These are phyloP conservation scores for Arthroderma sp. DNA, from an alignment of 2,329 filamentous ascomycete genomes.

Conservation along the genomic window DNA sequence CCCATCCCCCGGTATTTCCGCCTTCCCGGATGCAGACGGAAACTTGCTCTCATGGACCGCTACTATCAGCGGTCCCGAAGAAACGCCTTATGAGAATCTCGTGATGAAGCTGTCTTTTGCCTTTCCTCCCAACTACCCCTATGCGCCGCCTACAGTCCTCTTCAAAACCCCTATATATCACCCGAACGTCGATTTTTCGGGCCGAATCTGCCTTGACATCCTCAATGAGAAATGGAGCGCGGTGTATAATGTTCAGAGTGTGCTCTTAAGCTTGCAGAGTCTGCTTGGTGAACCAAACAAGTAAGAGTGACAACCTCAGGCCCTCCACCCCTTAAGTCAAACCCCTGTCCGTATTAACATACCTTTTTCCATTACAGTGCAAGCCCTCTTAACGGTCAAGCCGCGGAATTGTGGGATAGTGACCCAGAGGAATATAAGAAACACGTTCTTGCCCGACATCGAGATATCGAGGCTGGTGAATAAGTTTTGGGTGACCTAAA, in stretches of 20 bases:
- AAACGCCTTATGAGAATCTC: slow-evolving; percentile 79
- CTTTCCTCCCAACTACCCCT: slow-evolving; percentile 89
- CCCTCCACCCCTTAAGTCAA: too few species aligned
- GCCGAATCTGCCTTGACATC: slow-evolving; percentile 93
- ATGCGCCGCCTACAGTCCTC: slow-evolving; percentile 75
- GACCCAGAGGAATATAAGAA: slow-evolving; percentile 77
- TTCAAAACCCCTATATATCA: slow-evolving; percentile 99
- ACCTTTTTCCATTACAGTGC: slow-evolving; percentile 43
- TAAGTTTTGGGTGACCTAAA: slow-evolving; percentile 11
- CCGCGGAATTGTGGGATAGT: slow-evolving; percentile 89
- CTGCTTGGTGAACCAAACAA: slow-evolving; percentile 96
- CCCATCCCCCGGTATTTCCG: slow-evolving; percentile 81
- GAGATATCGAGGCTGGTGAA: slow-evolving; percentile 40
- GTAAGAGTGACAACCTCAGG: slow-evolving; percentile 39
- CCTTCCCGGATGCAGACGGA: slow-evolving; percentile 80
- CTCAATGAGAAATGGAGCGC: slow-evolving; percentile 99
- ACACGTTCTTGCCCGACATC: slow-evolving; percentile 50
- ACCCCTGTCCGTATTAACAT: background rate
- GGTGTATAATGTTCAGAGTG: slow-evolving; percentile 89
- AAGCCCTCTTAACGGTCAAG: slow-evolving; percentile 89
- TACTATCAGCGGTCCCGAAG: slow-evolving; percentile 80
- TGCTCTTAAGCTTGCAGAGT: slow-evolving; percentile 86
- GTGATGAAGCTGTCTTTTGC: slow-evolving; percentile 84
- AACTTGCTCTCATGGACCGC: slow-evolving; percentile 88
- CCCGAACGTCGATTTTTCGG: slow-evolving; percentile 95